Conservation (phyloP, 208 protist genomes). For the Acanthamoeba comandoni region DNA sequence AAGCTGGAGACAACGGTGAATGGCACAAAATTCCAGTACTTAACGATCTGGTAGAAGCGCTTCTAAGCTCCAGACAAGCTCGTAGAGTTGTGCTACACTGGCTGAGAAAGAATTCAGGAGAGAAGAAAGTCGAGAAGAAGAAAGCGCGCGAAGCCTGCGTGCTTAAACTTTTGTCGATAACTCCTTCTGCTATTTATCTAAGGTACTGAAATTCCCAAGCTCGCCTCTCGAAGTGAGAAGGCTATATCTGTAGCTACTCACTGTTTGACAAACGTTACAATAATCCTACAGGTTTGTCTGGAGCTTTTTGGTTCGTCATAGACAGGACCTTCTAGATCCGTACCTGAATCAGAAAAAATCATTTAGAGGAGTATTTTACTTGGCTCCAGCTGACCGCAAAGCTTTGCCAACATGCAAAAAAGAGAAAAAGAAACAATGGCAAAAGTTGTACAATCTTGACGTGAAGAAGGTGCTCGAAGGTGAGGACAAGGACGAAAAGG, state of each 20-base stretch:
- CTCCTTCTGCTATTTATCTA: slow-evolving; percentile 22
- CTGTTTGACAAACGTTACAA: no score
- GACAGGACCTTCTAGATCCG: not conserved
- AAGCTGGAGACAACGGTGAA: not conserved
- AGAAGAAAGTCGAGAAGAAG: slow-evolving; percentile 2
- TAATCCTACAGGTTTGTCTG: slow-evolving; percentile 10
- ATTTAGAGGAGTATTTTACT: slow-evolving; percentile 18
- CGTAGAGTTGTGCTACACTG: not conserved
- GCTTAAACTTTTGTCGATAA: slow-evolving; percentile 4
- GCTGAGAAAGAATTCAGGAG: not conserved
- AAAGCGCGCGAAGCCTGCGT: not conserved
- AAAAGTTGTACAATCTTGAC: not conserved
- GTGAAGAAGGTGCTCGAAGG: slow-evolving; percentile 3
- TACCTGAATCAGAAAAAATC: not conserved
- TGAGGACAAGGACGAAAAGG: not conserved
- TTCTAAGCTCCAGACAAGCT: slow-evolving; percentile 5
- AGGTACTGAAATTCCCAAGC: not conserved
- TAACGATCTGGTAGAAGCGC: not conserved
- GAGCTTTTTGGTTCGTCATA: not conserved
- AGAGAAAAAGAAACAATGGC: not conserved
- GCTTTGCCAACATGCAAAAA: not conserved
- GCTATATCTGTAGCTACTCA: no score
- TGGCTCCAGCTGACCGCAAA: not conserved
- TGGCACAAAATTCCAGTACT: not conserved
- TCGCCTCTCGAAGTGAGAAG: no score